phyloP scores from a whole-genome alignment of 2,329 filamentous ascomycete genomes.

The Aspergillus novoparasiticus region DNA sequence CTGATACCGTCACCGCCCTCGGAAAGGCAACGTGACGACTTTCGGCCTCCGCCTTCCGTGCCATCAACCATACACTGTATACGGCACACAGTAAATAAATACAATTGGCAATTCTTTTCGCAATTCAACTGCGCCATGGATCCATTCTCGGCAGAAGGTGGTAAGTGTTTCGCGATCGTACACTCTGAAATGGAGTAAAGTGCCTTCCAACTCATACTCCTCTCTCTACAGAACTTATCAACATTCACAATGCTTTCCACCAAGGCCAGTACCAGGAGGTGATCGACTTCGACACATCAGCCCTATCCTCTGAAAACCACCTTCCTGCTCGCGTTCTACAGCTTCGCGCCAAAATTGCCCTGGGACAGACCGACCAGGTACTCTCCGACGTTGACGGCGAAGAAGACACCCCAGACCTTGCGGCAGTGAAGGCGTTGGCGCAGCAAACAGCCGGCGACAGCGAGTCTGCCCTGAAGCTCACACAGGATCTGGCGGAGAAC shows the following conservation, averaged over 20 bases:
- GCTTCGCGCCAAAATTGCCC: constrained; percentile 79
- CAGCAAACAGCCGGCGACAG: constrained; percentile 63
- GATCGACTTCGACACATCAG: constrained; percentile 78
- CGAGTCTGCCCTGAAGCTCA: constrained; percentile 63
- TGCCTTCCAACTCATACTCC: constrained; percentile 10
- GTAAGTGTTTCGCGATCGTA: constrained; percentile 36
- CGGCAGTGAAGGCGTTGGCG: constrained; percentile 76
- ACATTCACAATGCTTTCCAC: constrained; percentile 68
- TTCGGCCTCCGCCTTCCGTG: constrained; percentile 12
- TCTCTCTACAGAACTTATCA: constrained; percentile 60
- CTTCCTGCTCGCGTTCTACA: constrained; percentile 76
- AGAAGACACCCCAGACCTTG: constrained; percentile 69
- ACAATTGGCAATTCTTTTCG: background rate
- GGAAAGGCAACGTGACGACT: constrained; percentile 29
- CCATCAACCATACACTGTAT: background rate
- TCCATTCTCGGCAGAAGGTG: constrained; percentile 66
- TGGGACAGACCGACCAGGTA: constrained; percentile 76
- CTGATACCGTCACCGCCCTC: constrained; percentile 9
- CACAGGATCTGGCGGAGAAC: constrained; percentile 68
- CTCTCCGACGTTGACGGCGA: constrained; percentile 67
- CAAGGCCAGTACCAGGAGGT: constrained; percentile 85
- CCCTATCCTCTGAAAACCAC: constrained; percentile 76
- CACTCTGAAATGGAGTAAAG: background rate
- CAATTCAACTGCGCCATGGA: constrained; percentile 51
- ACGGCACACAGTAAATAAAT: constrained; percentile 2